These are phyloP conservation scores for Microcyclospora tardicrescens DNA, from an alignment of 2,329 filamentous ascomycete species.

Conservation along the genomic window DNA sequence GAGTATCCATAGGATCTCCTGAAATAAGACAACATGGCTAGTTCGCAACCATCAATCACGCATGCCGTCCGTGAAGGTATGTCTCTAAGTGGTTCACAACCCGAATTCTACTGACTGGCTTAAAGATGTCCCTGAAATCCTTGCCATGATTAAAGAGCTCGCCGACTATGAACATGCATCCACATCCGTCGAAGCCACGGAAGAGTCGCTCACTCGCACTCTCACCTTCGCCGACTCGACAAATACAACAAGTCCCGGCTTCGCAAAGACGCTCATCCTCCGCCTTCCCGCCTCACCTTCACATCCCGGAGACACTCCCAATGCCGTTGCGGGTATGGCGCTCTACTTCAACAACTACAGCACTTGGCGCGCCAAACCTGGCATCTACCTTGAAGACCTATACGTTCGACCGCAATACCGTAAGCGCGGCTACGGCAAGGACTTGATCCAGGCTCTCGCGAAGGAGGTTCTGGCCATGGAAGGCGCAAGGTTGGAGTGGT, in stretches of 20 bases:
- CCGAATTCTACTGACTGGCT: neutral
- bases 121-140: conserved; percentile 68
- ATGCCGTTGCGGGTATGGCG: conserved; percentile 57
- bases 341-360: conserved; percentile 94
- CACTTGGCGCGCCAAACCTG: conserved; percentile 77
- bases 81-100: conserved; percentile 1
- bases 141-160: conserved; percentile 69
- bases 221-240: conserved; percentile 57
- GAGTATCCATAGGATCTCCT: too few species aligned
- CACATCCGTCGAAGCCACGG: conserved; percentile 63
- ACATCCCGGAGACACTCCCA: conserved; percentile 28
- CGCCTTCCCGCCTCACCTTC: conserved; percentile 21
- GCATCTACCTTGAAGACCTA: conserved; percentile 90
- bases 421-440: conserved; percentile 66
- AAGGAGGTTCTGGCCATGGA: conserved; percentile 59
- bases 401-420: conserved; percentile 62
- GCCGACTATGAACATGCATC: conserved; percentile 77
- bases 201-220: conserved; percentile 56
- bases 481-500: conserved; percentile 75
- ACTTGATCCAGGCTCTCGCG: conserved; percentile 63
- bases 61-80: conserved; percentile 42
- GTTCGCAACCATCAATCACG: conserved; percentile 30
- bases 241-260: conserved; percentile 35
- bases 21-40: too few species aligned
- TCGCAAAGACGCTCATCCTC: conserved; percentile 64